phyloP scores from a whole-genome alignment of 2,329 filamentous ascomycete genomes.

The Tolypocladium inflatum region DNA sequence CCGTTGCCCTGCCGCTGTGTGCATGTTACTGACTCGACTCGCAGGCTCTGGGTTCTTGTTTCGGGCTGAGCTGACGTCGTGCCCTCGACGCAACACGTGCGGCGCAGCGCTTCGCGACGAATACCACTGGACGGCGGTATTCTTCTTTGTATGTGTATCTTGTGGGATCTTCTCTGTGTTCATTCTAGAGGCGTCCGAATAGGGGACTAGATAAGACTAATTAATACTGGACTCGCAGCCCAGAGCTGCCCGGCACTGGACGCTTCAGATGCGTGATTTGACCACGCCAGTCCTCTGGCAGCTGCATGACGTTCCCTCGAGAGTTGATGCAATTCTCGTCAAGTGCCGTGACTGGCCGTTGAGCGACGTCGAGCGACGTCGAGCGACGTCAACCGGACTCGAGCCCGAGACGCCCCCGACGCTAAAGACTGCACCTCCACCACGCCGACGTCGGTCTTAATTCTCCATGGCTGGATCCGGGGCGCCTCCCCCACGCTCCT shows the following conservation, averaged over 20 bases:
- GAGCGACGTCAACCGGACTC: not conserved
- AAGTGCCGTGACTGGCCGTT: not conserved
- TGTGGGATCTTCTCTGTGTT: not conserved
- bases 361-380: too few species aligned
- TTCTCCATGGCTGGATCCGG: conserved; percentile 9
- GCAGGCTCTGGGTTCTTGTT: conserved; percentile 29
- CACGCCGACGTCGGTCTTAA: conserved; percentile 5
- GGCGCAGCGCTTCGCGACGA: not conserved
- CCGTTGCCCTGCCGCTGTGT: not conserved
- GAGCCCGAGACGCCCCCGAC: not conserved
- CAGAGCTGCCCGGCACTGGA: not conserved
- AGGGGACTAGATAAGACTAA: conserved; percentile 3
- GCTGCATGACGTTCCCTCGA: not conserved
- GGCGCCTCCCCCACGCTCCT: not conserved
- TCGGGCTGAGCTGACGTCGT: conserved; percentile 18
- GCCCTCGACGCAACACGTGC: not conserved
- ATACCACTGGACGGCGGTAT: not conserved
- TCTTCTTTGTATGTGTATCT: not conserved
- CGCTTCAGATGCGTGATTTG: not conserved
- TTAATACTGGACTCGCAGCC: conserved; percentile 1
- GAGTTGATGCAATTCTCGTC: not conserved
- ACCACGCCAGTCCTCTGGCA: not conserved
- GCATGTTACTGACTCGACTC: conserved; percentile 5
- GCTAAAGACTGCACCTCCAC: not conserved
- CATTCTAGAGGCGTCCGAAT: conserved; percentile 4